phyloP scores from a whole-genome alignment of 805 yeast species.

The Pichia scutulata region DNA sequence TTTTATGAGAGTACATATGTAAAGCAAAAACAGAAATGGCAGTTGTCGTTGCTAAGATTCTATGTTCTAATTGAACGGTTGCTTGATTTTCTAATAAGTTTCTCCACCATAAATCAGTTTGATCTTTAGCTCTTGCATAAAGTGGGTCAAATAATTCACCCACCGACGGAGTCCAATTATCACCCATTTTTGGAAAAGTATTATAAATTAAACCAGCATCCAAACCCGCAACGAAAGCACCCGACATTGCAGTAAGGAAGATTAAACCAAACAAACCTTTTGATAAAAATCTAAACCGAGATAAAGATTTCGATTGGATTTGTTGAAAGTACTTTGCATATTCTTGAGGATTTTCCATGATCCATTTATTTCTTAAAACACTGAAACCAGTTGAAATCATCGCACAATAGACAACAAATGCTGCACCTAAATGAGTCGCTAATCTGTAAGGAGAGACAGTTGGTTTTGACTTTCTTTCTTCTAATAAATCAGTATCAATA shows the following conservation, averaged over 20 bases:
- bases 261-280: constrained; percentile 57
- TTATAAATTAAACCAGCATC: constrained; percentile 97
- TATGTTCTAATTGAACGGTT: constrained; percentile 87
- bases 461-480: constrained; percentile 84
- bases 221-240: constrained; percentile 96
- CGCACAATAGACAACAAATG: constrained; percentile 78
- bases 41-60: constrained; percentile 76
- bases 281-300: constrained; percentile 48
- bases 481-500: constrained; percentile 68
- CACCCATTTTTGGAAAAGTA: constrained; percentile 96
- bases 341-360: constrained; percentile 55
- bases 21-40: constrained; percentile 61
- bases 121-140: constrained; percentile 59
- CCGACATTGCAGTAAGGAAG: constrained; percentile 90
- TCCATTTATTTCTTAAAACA: constrained; percentile 64
- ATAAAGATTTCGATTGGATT: constrained; percentile 54
- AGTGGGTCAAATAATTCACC: constrained; percentile 71
- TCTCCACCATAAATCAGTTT: constrained; percentile 81
- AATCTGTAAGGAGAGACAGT: constrained; percentile 93
- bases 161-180: constrained; percentile 63
- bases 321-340: constrained; percentile 49
- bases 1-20: constrained; percentile 59
- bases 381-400: constrained; percentile 89
- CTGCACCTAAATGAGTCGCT: constrained; percentile 91
- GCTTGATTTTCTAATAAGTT: constrained; percentile 92